Percentiles rank a stretch among this genome's conserved stretches.
Conservation (phyloP, 768 basidiomycete genomes). For the Neoboletus brunneissimus region DNA sequence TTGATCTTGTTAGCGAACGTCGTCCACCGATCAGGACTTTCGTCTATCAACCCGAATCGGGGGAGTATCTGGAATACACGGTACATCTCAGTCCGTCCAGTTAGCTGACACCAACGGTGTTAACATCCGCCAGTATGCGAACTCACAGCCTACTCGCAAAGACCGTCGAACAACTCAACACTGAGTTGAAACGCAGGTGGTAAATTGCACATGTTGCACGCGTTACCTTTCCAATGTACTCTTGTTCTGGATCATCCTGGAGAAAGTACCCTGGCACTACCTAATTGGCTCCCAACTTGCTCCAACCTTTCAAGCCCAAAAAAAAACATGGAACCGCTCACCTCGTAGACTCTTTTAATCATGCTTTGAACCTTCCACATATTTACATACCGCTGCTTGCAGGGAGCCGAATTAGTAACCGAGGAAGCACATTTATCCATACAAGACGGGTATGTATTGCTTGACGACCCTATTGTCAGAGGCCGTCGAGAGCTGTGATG, state of each 20-base stretch:
- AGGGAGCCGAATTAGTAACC: neutral
- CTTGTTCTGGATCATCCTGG: slow-evolving; percentile 1
- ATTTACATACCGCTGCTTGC: neutral
- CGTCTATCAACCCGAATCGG: neutral
- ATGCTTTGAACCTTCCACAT: neutral
- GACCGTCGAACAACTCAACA: too few species aligned
- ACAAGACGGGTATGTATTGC: too few species aligned
- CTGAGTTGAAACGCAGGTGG: neutral
- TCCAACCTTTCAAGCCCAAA: neutral
- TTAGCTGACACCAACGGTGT: neutral
- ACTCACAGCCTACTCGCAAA: too few species aligned
- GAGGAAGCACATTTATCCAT: too few species aligned
- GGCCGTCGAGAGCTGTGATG: too few species aligned
- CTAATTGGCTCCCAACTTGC: neutral
- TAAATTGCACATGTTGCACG: neutral
- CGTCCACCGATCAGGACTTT: slow-evolving; percentile 47
- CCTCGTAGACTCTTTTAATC: neutral
- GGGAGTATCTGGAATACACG: neutral
- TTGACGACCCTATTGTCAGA: too few species aligned
- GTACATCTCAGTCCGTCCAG: neutral
- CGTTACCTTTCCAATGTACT: neutral
- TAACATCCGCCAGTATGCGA: too few species aligned
- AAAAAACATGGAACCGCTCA: neutral
- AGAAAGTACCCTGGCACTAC: too few species aligned
- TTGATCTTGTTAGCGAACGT: slow-evolving; percentile 37